Percentiles rank a stretch among this genome's conserved stretches.
Conservation (phyloP, 352 stramenopile species). For the Phytophthora pisi region DNA sequence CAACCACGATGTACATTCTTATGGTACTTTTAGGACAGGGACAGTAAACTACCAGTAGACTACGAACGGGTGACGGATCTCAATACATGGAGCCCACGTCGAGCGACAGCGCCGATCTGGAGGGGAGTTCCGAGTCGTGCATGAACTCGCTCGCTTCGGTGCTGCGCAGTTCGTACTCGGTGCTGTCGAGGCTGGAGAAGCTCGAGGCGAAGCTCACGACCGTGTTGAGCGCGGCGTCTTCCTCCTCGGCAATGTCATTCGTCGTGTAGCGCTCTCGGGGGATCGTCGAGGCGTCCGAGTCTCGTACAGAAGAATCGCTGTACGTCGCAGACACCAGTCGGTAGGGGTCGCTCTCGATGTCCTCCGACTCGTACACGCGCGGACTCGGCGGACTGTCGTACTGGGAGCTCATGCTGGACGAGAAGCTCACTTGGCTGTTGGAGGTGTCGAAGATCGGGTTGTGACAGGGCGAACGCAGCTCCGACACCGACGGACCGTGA, state of each 20-base stretch:
- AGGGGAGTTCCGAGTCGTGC: slow-evolving; percentile 34
- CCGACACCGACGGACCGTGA: slow-evolving; percentile 7
- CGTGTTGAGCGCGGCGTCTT: slow-evolving; percentile 14
- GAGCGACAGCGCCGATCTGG: slow-evolving; percentile 41
- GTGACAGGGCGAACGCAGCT: slow-evolving; percentile 1
- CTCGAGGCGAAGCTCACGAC: slow-evolving; percentile 38
- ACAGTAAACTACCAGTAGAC: slow-evolving; percentile 18
- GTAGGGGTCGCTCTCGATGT: slow-evolving; percentile 10
- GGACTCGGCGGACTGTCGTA: slow-evolving; percentile 9
- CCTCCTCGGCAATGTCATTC: background rate
- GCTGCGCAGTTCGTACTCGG: slow-evolving; percentile 34
- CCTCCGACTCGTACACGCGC: slow-evolving; percentile 16
- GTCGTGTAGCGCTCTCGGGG: background rate
- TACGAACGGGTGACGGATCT: background rate
- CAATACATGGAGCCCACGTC: slow-evolving; percentile 25
- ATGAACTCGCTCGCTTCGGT: slow-evolving; percentile 46
- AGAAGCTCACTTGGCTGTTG: slow-evolving; percentile 38
- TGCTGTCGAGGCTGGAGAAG: slow-evolving; percentile 30
- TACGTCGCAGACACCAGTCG: slow-evolving; percentile 17
- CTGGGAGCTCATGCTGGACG: slow-evolving; percentile 35
- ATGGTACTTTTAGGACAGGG: slow-evolving; percentile 21
- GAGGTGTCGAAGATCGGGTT: slow-evolving; percentile 26
- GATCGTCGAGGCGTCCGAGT: slow-evolving; percentile 14
- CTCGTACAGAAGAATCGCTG: slow-evolving; percentile 9
- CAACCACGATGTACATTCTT: background rate